Conservation (phyloP, 106 monocot species). For the Agapanthus africanus region DNA sequence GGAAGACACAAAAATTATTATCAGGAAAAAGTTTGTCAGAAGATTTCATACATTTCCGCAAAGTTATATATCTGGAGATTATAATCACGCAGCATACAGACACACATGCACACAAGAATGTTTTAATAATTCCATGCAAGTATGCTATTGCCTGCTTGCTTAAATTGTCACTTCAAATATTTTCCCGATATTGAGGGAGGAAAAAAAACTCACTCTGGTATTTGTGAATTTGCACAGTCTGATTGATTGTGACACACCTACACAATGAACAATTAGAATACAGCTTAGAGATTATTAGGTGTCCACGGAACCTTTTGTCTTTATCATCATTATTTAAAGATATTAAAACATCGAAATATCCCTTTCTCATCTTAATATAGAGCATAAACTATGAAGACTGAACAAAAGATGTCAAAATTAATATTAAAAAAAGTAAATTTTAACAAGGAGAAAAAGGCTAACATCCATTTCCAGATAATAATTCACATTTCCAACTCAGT, state of each 20-base stretch:
- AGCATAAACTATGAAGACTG: too few relatives aligned
- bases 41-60: neutral
- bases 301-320: neutral
- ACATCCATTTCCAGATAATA: neutral
- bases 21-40: too few relatives aligned
- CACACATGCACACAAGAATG: too few relatives aligned
- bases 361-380: neutral
- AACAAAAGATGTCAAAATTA: too few relatives aligned
- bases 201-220: slow-evolving; percentile 14
- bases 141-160: neutral
- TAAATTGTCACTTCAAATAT: neutral
- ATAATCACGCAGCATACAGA: neutral
- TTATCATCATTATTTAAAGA: neutral
- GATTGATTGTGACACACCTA: slow-evolving; percentile 7
- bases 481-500: neutral
- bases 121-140: too few relatives aligned
- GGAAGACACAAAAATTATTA: neutral
- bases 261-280: slow-evolving; percentile 1
- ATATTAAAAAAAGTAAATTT: neutral
- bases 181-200: neutral
- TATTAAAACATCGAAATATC: too few relatives aligned
- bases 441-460: too few relatives aligned
- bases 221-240: slow-evolving; percentile 1
- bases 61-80: neutral
- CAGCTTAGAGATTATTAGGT: neutral